Percentiles rank a stretch among this genome's conserved stretches.
Evolutionary conservation across 2,329 filamentous ascomycete genomes (phyloP).

Genomic region (Zasmidium angulare): DNA sequence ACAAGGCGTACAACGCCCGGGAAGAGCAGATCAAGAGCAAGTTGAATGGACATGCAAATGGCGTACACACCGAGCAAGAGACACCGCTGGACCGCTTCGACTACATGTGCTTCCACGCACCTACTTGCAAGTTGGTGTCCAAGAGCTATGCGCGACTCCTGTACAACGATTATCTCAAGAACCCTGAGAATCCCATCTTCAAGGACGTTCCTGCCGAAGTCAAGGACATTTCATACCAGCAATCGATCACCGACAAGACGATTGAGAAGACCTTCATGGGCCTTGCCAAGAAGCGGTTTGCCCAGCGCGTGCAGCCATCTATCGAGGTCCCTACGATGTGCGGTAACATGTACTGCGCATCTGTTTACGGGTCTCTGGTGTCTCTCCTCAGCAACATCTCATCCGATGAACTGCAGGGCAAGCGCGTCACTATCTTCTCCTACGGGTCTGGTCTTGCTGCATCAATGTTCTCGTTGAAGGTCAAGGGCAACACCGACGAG

Average conservation of each 20-base stretch:
- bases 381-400: conserved; percentile 49
- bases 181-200: conserved; percentile 50
- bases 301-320: conserved; percentile 49
- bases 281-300: conserved; percentile 54
- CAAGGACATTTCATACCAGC: conserved; percentile 46
- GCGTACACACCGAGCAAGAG: conserved; percentile 41
- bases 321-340: conserved; percentile 54
- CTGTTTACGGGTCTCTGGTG: conserved; percentile 52
- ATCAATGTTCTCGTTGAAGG: conserved; percentile 52
- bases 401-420: conserved; percentile 48
- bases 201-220: conserved; percentile 51
- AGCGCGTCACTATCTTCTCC: conserved; percentile 53
- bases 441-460: conserved; percentile 54
- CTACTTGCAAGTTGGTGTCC: conserved; percentile 56
- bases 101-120: conserved; percentile 56
- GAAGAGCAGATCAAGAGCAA: conserved; percentile 48
- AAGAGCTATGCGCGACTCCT: conserved; percentile 55
- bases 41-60: conserved; percentile 41
- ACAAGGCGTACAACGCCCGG: conserved; percentile 54
- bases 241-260: conserved; percentile 52
- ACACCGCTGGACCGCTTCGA: conserved; percentile 54
- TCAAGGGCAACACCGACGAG: conserved; percentile 48
- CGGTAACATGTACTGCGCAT: conserved; percentile 58
- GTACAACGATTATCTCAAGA: conserved; percentile 53
- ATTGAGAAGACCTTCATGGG: conserved; percentile 56